Evolutionary conservation across 1,284 basidiomycete genomes (phyloP).

Genomic region (Sutorius eximius): DNA sequence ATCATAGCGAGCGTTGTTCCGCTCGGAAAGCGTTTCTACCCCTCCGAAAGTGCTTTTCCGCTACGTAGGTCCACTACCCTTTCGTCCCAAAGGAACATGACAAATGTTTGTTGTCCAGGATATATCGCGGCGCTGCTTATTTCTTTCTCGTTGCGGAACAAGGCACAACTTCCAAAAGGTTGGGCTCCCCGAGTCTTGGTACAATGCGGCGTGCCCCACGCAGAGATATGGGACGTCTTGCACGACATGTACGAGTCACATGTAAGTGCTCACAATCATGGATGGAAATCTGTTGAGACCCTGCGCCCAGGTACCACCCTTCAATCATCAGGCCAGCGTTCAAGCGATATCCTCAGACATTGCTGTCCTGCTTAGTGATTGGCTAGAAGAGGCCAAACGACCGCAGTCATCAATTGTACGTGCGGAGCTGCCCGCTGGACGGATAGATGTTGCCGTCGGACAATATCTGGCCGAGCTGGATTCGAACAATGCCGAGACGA

Average conservation of each 20-base stretch:
- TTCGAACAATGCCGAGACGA: slow-evolving; percentile 57
- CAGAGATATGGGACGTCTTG: slow-evolving; percentile 81
- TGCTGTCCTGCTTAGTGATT: slow-evolving; percentile 69
- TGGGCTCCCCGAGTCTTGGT: slow-evolving; percentile 81
- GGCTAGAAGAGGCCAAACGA: slow-evolving; percentile 71
- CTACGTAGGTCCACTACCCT: slow-evolving; percentile 54
- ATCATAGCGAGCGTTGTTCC: slow-evolving; percentile 66
- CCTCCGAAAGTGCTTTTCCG: slow-evolving; percentile 89
- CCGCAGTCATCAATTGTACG: slow-evolving; percentile 57
- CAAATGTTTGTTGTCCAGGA: slow-evolving; percentile 44
- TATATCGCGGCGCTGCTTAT: slow-evolving; percentile 69
- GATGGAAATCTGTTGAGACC: not conserved
- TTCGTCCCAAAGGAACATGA: not conserved
- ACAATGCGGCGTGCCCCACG: slow-evolving; percentile 74
- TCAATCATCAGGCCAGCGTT: slow-evolving; percentile 75
- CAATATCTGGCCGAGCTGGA: slow-evolving; percentile 71
- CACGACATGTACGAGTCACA: slow-evolving; percentile 88
- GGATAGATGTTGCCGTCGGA: slow-evolving; percentile 67
- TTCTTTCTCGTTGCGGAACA: slow-evolving; percentile 65
- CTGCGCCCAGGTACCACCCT: slow-evolving; percentile 68
- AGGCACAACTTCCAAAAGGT: slow-evolving; percentile 59
- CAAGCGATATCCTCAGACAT: slow-evolving; percentile 79
- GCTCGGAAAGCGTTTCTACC: slow-evolving; percentile 83
- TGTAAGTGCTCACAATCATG: slow-evolving; percentile 43
- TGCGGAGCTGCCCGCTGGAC: slow-evolving; percentile 70